Evolutionary conservation across 371 early-diverging fungal genomes (phyloP).

Genomic region (Sporodiniella umbellata): DNA sequence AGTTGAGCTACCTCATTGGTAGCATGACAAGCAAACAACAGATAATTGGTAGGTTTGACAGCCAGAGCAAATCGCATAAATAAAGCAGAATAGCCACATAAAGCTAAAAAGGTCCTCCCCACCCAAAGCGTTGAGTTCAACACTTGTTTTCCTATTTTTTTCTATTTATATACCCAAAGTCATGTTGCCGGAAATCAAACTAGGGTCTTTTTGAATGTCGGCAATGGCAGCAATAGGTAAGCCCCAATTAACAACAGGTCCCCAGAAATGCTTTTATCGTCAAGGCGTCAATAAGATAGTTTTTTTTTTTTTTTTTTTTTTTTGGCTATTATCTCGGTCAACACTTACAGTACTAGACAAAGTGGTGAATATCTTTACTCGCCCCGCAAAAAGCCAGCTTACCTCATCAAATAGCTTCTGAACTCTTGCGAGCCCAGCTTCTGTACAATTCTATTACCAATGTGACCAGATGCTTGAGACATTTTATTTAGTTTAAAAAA

Average conservation of each 20-base stretch:
- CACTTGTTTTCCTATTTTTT: not conserved
- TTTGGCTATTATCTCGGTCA: not conserved
- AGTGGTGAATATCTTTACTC: not conserved
- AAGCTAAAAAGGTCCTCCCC: slow-evolving; percentile 35
- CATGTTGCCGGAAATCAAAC: slow-evolving; percentile 94
- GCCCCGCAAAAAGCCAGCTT: too few species aligned
- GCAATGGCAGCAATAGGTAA: slow-evolving; percentile 94
- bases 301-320: not conserved
- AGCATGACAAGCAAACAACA: slow-evolving; percentile 91
- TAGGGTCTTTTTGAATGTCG: slow-evolving; percentile 89
- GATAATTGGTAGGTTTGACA: slow-evolving; percentile 88
- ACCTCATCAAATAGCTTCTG: slow-evolving; percentile 26
- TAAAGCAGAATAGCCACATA: slow-evolving; percentile 80
- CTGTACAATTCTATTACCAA: slow-evolving; percentile 17
- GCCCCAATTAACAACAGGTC: slow-evolving; percentile 97
- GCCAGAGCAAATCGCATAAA: slow-evolving; percentile 97
- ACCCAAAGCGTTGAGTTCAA: not conserved
- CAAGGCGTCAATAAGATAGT: not conserved
- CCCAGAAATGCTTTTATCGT: slow-evolving; percentile 79
- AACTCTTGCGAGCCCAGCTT: slow-evolving; percentile 22
- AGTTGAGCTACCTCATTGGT: slow-evolving; percentile 89
- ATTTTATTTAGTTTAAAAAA: slow-evolving; percentile 5
- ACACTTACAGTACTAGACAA: slow-evolving; percentile 41
- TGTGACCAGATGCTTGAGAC: slow-evolving; percentile 27
- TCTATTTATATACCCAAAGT: slow-evolving; percentile 77